A percentile compares a stretch with the other conserved stretches of the same genome.
phyloP scores from a whole-genome alignment of 2,329 filamentous ascomycete species.

The Herpotrichia juniperi region DNA sequence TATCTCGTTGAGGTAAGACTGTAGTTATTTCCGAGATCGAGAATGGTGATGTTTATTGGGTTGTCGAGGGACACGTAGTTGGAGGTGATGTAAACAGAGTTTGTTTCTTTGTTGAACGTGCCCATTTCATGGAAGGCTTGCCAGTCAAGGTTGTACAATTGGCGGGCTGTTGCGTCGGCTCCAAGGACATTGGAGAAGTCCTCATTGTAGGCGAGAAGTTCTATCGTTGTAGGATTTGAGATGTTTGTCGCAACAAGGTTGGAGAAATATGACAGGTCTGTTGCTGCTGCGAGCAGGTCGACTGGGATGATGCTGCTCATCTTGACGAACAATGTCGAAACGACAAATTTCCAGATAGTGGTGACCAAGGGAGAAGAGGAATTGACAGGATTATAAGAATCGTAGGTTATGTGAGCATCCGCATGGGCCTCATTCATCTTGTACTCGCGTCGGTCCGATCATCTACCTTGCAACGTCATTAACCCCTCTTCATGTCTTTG shows the following conservation, averaged over 20 bases:
- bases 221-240: slow-evolving; percentile 40
- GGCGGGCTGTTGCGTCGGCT: slow-evolving; percentile 36
- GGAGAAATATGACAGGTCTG: slow-evolving; percentile 36
- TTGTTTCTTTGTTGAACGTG: slow-evolving; percentile 39
- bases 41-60: slow-evolving; percentile 43
- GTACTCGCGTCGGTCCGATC: not conserved
- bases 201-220: slow-evolving; percentile 45
- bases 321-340: slow-evolving; percentile 2
- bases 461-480: not conserved
- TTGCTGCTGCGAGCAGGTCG: slow-evolving; percentile 39
- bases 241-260: slow-evolving; percentile 34
- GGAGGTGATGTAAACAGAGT: slow-evolving; percentile 51
- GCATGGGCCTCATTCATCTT: not conserved
- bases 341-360: not conserved
- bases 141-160: slow-evolving; percentile 35
- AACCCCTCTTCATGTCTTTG: not conserved
- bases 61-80: slow-evolving; percentile 42
- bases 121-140: slow-evolving; percentile 50
- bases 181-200: slow-evolving; percentile 42
- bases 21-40: slow-evolving; percentile 49
- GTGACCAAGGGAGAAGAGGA: no score
- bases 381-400: no score
- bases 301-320: slow-evolving; percentile 40
- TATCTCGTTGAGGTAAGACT: slow-evolving; percentile 43
- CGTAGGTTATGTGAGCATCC: not conserved